Conservation (phyloP, 2,329 filamentous ascomycete species). For the Ascochyta pisi region DNA sequence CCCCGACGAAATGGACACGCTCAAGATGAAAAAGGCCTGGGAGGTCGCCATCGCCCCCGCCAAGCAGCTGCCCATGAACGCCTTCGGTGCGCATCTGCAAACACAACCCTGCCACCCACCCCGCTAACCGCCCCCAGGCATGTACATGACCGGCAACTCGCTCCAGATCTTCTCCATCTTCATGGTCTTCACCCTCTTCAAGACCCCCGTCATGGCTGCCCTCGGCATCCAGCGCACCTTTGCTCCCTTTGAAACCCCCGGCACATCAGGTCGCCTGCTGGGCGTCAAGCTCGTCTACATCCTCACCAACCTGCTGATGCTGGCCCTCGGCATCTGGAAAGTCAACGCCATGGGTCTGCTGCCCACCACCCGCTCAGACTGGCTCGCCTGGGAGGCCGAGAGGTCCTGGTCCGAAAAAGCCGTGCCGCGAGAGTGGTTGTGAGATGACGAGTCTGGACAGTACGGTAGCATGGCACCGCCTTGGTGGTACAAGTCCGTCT, state of each 20-base stretch:
- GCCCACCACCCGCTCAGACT: slow-evolving; percentile 96
- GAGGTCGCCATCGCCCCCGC: slow-evolving; percentile 92
- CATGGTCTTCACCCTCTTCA: slow-evolving; percentile 99
- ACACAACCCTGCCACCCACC: not conserved
- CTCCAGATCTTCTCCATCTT: slow-evolving; percentile 99
- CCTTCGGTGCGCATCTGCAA: slow-evolving; percentile 68
- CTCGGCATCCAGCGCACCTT: slow-evolving; percentile 87
- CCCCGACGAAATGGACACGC: slow-evolving; percentile 85
- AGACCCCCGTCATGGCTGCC: slow-evolving; percentile 88
- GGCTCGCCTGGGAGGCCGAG: slow-evolving; percentile 92
- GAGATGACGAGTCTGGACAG: not conserved
- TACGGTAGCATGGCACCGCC: slow-evolving; percentile 10
- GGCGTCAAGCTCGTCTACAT: slow-evolving; percentile 89
- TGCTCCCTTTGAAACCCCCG: slow-evolving; percentile 84
- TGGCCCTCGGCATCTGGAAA: slow-evolving; percentile 93
- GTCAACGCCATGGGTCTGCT: slow-evolving; percentile 94
- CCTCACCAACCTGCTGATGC: slow-evolving; percentile 80
- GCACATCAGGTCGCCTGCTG: slow-evolving; percentile 74
- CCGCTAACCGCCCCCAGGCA: slow-evolving; percentile 55
- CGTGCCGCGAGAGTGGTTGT: slow-evolving; percentile 47
- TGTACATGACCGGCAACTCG: slow-evolving; percentile 99
- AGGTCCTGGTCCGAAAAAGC: slow-evolving; percentile 55
- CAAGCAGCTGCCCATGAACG: slow-evolving; percentile 96
- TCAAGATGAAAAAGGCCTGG: slow-evolving; percentile 99
- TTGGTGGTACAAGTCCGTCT: not conserved